A percentile compares a stretch with the other conserved stretches of the same genome.
These are phyloP conservation scores for Ogataea salicorniae DNA, from an alignment of 805 yeast species.

Conservation along the genomic window DNA sequence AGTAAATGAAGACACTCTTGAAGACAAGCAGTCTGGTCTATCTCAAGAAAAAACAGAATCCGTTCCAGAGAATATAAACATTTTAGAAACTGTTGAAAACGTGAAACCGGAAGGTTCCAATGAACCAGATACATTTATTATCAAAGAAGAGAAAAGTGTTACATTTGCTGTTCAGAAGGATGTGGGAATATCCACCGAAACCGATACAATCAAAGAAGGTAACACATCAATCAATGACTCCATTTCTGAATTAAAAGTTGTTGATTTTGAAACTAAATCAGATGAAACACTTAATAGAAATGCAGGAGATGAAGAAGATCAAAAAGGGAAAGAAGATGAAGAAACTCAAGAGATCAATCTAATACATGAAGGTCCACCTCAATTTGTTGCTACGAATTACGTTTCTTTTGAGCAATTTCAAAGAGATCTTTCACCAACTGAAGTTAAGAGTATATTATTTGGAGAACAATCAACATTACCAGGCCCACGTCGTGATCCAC, in stretches of 20 bases:
- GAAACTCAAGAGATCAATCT: not conserved
- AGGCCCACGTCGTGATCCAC: slow-evolving; percentile 47
- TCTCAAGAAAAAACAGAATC: no score
- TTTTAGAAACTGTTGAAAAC: not conserved
- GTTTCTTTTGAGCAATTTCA: slow-evolving; percentile 48
- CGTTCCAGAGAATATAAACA: not conserved
- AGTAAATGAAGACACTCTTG: not conserved
- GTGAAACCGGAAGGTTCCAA: not conserved
- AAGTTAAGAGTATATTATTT: slow-evolving; percentile 42
- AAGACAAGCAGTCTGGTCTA: not conserved
- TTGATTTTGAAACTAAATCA: slow-evolving; percentile 3
- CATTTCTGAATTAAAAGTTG: slow-evolving; percentile 1
- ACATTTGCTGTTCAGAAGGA: slow-evolving; percentile 12
- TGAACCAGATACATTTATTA: slow-evolving; percentile 2
- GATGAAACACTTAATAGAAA: not conserved
- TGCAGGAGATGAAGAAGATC: slow-evolving; percentile 1
- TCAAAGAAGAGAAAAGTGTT: slow-evolving; percentile 10
- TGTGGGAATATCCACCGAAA: slow-evolving; percentile 1
- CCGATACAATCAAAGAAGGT: not conserved
- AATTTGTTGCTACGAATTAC: slow-evolving; percentile 50
- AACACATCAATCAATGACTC: no score
- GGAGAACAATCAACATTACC: slow-evolving; percentile 55
- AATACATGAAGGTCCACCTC: slow-evolving; percentile 64
- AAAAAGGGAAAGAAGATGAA: not conserved
- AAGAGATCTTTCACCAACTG: slow-evolving; percentile 25